Evolutionary conservation across 257 asterid species (phyloP).

Genomic region (Leonotis leonurus): DNA sequence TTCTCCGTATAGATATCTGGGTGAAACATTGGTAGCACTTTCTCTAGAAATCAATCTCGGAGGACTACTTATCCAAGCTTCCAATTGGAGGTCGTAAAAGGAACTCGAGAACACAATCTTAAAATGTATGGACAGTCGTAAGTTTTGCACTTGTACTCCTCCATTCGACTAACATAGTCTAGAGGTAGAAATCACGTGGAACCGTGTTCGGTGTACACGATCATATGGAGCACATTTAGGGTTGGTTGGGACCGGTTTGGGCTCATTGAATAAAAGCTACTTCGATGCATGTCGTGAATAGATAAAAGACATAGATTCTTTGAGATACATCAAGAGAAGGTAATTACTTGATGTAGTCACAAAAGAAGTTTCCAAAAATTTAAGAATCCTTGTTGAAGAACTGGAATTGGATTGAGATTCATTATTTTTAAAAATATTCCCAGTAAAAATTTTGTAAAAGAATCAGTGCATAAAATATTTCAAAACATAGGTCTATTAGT

Average conservation of each 20-base stretch:
- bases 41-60: background rate
- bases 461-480: no score
- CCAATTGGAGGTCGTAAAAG: slow-evolving; percentile 1
- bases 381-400: no score
- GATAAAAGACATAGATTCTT: background rate
- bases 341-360: no score
- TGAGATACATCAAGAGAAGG: no score
- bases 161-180: slow-evolving; percentile 13
- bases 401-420: no score
- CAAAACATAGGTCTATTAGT: no score
- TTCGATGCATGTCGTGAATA: background rate
- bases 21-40: background rate
- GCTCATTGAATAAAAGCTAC: background rate
- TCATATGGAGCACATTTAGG: background rate
- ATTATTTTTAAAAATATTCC: no score
- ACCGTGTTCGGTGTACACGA: slow-evolving; percentile 29
- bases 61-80: background rate
- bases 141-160: slow-evolving; percentile 13
- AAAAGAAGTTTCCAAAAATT: no score
- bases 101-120: slow-evolving; percentile 24
- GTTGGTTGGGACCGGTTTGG: background rate
- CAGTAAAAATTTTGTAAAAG: no score
- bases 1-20: background rate
- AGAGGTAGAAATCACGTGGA: slow-evolving; percentile 9
- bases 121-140: slow-evolving; percentile 8